Evolutionary conservation across 1,284 basidiomycete genomes (phyloP), one percentile per base, ranked within the genome.

Genomic region (Irpex lacteus): DNA sequence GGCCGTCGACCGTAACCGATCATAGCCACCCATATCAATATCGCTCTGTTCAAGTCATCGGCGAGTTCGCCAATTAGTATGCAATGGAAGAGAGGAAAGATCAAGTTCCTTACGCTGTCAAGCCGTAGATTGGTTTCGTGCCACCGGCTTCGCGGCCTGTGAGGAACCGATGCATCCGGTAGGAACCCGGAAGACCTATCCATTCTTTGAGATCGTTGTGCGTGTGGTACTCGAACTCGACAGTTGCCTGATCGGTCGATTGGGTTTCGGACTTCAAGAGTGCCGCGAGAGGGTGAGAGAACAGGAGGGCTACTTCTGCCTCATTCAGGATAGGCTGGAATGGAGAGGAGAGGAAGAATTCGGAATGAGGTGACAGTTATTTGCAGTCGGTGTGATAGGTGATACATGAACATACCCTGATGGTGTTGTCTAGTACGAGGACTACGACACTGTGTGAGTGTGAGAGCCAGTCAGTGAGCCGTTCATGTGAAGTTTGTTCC

Each of bases 71-170:
- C 3, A n/a, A 53, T 49, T 44, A 60, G 21, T 13, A 60, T 56
- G 40, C 52, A 50, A 44, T 55, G 21, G 13, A 9, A 13, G 37
- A 9, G n/a, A 13, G 60, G 9, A 49, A 34, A 18, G 6, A 4
- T 50, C 4, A 9, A 26, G 37, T 50, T 19, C 40, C 57, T 60
- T 26, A 94, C 91, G 92, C 85, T 58, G 94, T 95, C 13, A 95
- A 76, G 2, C 92, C 93, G 67, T 87, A 93, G 1, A 95, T 86
- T 13, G 93, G 94, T 70, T 93, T 63, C 18, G 92, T 85, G 0
- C 92, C 92, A 15, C 88, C 87, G 4, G 83, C 85, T 74, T 95
- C 93, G 49, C 92, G 77, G 0, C 93, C 93, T 0, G 93, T 95
- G 52, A 94, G 78, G 77, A 95, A 95, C 13, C 82, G 80, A 75